Conservation (phyloP, 495 filamentous ascomycete genomes). For the Evernia prunastri region DNA sequence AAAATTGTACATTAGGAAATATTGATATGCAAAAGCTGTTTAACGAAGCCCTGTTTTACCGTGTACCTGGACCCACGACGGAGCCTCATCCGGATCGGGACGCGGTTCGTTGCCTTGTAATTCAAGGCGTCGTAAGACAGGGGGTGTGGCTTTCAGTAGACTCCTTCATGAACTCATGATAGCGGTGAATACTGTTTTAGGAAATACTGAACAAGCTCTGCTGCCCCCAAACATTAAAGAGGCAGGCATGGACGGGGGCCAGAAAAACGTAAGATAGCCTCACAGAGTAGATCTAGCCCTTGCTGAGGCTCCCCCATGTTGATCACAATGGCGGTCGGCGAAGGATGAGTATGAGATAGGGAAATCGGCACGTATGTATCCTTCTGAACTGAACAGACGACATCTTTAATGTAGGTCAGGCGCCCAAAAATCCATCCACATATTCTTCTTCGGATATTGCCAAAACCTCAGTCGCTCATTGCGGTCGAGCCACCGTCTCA, state of each 20-base stretch:
- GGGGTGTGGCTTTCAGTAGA: not conserved
- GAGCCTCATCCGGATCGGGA: conserved; percentile 5
- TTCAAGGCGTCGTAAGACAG: not conserved
- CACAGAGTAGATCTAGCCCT: not conserved
- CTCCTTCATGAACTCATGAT: not conserved
- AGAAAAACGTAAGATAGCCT: not conserved
- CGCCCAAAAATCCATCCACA: not conserved
- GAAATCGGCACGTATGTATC: not conserved
- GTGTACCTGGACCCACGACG: not conserved
- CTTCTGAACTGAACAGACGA: not conserved
- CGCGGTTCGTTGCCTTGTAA: not conserved
- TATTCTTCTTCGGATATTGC: not conserved
- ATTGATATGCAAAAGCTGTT: not conserved
- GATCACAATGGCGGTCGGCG: not conserved
- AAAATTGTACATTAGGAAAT: not conserved
- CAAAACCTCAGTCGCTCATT: not conserved
- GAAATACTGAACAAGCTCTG: not conserved
- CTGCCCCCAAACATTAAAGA: not conserved
- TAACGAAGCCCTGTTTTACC: not conserved
- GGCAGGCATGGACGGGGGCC: not conserved
- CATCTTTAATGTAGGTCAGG: not conserved
- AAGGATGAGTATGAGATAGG: not conserved
- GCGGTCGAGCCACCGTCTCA: conserved; percentile 8
- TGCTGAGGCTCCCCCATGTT: not conserved
- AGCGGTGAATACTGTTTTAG: not conserved